phyloP scores from a whole-genome alignment of 2,329 filamentous ascomycete species.

The Aspergillus clavatus region DNA sequence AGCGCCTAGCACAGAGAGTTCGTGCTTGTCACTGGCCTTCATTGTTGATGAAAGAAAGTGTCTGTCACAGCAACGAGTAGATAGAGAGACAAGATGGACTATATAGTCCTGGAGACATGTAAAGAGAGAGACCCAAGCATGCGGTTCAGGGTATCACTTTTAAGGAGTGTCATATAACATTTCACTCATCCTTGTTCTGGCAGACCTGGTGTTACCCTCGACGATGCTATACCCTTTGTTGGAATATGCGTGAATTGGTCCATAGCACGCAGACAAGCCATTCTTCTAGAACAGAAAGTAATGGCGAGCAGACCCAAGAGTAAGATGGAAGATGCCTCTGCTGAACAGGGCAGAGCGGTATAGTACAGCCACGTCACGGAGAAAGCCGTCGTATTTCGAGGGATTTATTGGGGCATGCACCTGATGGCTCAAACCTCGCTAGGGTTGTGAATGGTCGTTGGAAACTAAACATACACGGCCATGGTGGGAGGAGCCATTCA shows the following conservation, averaged over 20 bases:
- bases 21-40: constrained; percentile 13
- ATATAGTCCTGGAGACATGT: too few species aligned
- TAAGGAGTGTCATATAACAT: constrained; percentile 3
- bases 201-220: constrained; percentile 9
- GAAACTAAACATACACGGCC: neutral
- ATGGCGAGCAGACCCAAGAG: neutral
- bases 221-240: neutral
- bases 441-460: neutral
- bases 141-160: neutral
- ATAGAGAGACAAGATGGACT: neutral
- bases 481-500: neutral
- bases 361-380: neutral
- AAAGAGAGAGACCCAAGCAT: neutral
- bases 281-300: neutral
- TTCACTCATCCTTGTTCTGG: neutral
- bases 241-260: neutral
- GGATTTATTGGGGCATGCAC: neutral
- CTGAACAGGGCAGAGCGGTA: neutral
- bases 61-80: neutral
- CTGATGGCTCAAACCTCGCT: neutral
- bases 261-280: constrained; percentile 1
- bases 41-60: neutral
- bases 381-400: neutral
- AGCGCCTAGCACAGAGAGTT: constrained; percentile 14
- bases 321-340: neutral